Evolutionary conservation across 1,284 basidiomycete genomes (phyloP), one percentile per base, ranked within the genome.

Genomic region (Cerrena zonata): DNA sequence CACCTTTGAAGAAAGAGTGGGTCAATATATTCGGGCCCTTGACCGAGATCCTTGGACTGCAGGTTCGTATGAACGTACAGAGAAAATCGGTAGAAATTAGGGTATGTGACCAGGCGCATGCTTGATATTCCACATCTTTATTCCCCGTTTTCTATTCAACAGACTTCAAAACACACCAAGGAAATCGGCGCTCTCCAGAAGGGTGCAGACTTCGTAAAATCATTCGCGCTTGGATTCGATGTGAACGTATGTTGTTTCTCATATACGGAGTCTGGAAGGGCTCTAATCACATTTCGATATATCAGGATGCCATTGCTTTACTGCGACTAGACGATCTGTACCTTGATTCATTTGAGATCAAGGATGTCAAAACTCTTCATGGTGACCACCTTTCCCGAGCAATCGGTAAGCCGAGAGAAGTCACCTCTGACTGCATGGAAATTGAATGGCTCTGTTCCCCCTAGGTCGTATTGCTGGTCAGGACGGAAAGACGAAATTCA

Each of bases 291-390:
- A n/a, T n/a, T n/a, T n/a, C n/a, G n/a, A n/a, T n/a, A n/a, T n/a
- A 12, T 10, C 61, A 99, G 89, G 95, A 99, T 63, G 87, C 95
- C 1, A 90, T 99, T 57, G 96, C 95, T 2, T 83, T 99, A 7
- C 79, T 99, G 25, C 84, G 95, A 56, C 72, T 99, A 62, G 95
- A 99, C 65, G 96, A 99, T 67, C 79, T 99, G 13, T 99, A 98
- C 69, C 86, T 99, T 40, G 95, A 98, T 66, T 94, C 94, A 0
- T 98, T 98, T 61, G 93, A 99, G 71, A 94, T 99, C 70, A 99
- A 98, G 69, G 95, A 99, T 61, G 94, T 99, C 52, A 99, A 99
- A 73, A 96, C 93, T 0, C 77, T 99, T 2, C 94, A 97, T 56
- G 95, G 95, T 2, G 96, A 99, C 65, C 96, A 99, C 67, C 75